A percentile compares a stretch with the other conserved stretches of the same genome.
These are phyloP conservation scores for Alternaria postmessia DNA, from an alignment of 2,329 filamentous ascomycete species.

Conservation along the genomic window DNA sequence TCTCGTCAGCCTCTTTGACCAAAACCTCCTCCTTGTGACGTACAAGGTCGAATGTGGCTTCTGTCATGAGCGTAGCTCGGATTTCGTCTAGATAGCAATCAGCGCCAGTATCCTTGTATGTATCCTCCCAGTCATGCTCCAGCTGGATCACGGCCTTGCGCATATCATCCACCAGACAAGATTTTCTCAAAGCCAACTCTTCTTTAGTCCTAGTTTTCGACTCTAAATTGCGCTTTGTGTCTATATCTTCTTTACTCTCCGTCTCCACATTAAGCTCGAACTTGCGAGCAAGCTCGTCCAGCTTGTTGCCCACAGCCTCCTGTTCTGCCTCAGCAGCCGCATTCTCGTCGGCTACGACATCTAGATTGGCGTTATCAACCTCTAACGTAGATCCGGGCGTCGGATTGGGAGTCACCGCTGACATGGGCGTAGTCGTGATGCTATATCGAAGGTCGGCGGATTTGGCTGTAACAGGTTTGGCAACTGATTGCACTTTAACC, in stretches of 20 bases:
- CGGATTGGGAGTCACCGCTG: not conserved
- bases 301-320: not conserved
- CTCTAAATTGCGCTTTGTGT: not conserved
- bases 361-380: too few relatives aligned
- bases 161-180: constrained; percentile 1
- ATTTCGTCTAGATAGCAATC: not conserved
- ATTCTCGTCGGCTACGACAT: not conserved
- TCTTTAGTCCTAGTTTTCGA: not conserved
- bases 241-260: not conserved
- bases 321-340: not conserved
- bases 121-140: not conserved
- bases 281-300: constrained; percentile 1
- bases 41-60: not conserved
- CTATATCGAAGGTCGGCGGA: not conserved
- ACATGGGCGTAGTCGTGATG: not conserved
- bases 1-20: not conserved
- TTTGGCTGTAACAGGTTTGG: not conserved
- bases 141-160: not conserved
- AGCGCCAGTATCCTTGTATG: not conserved
- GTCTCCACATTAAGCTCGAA: not conserved
- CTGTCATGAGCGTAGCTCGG: not conserved
- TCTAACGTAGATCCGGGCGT: not conserved
- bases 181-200: not conserved
- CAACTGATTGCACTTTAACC: not conserved
- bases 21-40: not conserved